Conservation (phyloP, 768 basidiomycete species). For the Suillus cothurnatus region DNA sequence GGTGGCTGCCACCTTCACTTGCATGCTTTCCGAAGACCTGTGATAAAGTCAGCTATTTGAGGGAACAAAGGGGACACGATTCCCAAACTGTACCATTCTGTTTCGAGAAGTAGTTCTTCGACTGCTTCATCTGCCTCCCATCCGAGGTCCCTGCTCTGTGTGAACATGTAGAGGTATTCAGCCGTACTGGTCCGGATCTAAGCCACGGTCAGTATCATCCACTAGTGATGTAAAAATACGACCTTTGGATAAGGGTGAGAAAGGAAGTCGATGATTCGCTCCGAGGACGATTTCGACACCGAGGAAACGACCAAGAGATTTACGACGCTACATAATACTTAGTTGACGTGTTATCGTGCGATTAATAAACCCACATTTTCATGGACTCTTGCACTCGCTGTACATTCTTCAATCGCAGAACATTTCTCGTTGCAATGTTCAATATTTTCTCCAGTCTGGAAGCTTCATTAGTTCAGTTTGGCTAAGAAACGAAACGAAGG, state of each 20-base stretch:
- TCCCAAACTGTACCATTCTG: constrained; percentile 65
- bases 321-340: constrained; percentile 51
- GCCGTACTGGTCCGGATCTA: constrained; percentile 82
- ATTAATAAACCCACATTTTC: constrained; percentile 66
- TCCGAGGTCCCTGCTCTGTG: constrained; percentile 71
- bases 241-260: constrained; percentile 83
- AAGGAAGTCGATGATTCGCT: constrained; percentile 61
- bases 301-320: constrained; percentile 58
- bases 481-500: constrained; percentile 24
- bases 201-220: constrained; percentile 10
- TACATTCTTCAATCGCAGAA: constrained; percentile 76
- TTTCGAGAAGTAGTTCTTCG: constrained; percentile 75
- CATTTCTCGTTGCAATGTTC: constrained; percentile 58
- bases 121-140: constrained; percentile 59
- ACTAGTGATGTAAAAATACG: constrained; percentile 25
- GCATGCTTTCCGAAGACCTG: constrained; percentile 52
- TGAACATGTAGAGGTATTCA: constrained; percentile 77
- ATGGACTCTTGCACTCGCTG: constrained; percentile 79
- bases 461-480: constrained; percentile 10
- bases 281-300: constrained; percentile 44
- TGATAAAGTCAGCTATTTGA: constrained; percentile 26
- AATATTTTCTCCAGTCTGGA: constrained; percentile 58
- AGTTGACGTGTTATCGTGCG: constrained; percentile 17
- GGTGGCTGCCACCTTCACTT: constrained; percentile 42
- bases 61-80: constrained; percentile 11